Base-by-base conservation (phyloP, 2,329 filamentous ascomycete species). In the Phaeosphaeria sp. region DNA sequence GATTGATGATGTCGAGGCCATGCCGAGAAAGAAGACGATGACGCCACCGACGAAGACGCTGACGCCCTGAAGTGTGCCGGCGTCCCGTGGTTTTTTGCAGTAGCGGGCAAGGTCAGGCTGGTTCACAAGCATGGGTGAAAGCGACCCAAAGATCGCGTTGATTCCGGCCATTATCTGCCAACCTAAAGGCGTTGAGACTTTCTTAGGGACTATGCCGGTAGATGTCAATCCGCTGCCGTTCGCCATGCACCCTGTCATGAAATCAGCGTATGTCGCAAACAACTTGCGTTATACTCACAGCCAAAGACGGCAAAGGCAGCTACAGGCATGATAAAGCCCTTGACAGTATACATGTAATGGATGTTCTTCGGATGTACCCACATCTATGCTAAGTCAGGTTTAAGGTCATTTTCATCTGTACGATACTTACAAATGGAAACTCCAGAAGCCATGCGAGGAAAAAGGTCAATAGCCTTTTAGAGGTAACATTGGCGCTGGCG, bases 91-190 rank as follows among this genome's bases (percentile, higher is more conserved):
- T 22, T 67, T 66, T 48, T 74, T 75, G 24, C 72, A 72, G 49
- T 81, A 80, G 2, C 78, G 73, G 1, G 79, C 74, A 24, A 81
- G 69, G 58, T 81, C 79, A 17, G 79, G 77, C 51, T 80, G 78
- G 53, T 79, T 80, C 46, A 79, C 72, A 36, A 76, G 67, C 55
- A 79, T 73, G 1, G 77, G 76, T 7, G 78, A 79, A 2, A 79
- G 71, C 2, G 77, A 76, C 9, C 76, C 78, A 39, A 79, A 73
- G 40, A 80, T 74, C n/a, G 74, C 74, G 56, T 81, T 80, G 59
- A 80, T 79, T 4, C 77, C 78, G 30, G 68, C 70, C 64, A 80
- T 76, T 62, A 79, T 72, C 4, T 74, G 72, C 78, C 78, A 78
- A 18, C 74, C 74, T 1, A 64, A 21, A 5, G 67, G 65, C 1